Conservation (phyloP, 192 early-diverging fungal genomes). For the Chytriomyces sp. region DNA sequence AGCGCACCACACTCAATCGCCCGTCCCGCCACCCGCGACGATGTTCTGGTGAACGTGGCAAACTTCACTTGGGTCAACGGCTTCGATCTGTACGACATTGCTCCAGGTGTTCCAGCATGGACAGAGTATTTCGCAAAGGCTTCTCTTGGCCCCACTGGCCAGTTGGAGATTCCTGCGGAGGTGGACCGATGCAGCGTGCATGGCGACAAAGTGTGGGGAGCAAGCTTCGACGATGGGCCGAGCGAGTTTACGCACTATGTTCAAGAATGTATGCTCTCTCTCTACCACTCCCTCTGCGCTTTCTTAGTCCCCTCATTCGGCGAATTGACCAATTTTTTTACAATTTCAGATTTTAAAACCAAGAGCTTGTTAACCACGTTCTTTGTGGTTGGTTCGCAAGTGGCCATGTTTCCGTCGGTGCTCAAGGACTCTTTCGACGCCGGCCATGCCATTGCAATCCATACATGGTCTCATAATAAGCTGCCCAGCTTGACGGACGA, state of each 20-base stretch:
- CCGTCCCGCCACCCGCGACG: too few species aligned
- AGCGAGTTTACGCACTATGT: not conserved
- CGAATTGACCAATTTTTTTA: not conserved
- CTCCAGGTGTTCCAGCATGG: not conserved
- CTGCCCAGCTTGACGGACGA: constrained; percentile 66
- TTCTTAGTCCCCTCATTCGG: not conserved
- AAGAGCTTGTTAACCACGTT: constrained; percentile 69
- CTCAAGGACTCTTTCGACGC: constrained; percentile 50
- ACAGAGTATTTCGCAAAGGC: not conserved
- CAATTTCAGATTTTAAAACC: constrained; percentile 1
- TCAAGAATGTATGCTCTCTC: not conserved
- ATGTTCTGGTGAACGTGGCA: too few species aligned
- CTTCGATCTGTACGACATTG: too few species aligned
- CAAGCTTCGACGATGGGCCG: not conserved
- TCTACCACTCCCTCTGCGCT: not conserved
- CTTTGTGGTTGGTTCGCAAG: constrained; percentile 64
- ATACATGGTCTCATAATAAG: constrained; percentile 28
- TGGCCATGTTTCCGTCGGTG: constrained; percentile 51
- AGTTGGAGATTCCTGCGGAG: not conserved
- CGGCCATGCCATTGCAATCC: constrained; percentile 61
- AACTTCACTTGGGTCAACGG: too few species aligned
- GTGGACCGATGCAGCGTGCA: not conserved
- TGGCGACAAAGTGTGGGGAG: not conserved
- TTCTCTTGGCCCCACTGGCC: not conserved
- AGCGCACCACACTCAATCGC: too few species aligned